Percentiles rank a stretch among this genome's conserved stretches.
Evolutionary conservation across 768 basidiomycete species (phyloP).

Genomic region (Agaricus blazei): DNA sequence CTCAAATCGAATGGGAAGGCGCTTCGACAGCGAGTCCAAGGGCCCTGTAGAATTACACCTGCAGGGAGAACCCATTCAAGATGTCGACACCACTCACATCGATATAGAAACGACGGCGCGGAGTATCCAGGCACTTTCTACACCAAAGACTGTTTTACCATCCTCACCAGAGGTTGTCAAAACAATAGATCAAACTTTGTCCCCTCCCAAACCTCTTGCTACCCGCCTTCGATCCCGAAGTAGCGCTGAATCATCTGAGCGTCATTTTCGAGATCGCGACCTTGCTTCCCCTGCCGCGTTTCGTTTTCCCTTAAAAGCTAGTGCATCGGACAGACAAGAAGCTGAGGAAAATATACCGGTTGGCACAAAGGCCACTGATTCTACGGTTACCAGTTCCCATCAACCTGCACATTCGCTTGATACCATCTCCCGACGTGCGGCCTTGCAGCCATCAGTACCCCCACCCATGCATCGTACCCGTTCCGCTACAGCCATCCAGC

Average conservation of each 20-base stretch:
- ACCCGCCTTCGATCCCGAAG: constrained; percentile 13
- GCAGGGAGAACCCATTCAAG: neutral
- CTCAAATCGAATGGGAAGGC: neutral
- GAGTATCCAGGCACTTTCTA: neutral
- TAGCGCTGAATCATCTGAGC: constrained; percentile 15
- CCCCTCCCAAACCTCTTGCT: neutral
- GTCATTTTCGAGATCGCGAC: constrained; percentile 20
- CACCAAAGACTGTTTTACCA: neutral
- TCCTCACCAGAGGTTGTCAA: neutral
- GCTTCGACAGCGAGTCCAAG: neutral
- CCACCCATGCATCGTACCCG: constrained; percentile 35
- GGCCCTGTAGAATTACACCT: neutral
- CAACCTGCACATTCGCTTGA: constrained; percentile 58
- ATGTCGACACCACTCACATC: neutral
- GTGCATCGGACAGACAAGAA: neutral
- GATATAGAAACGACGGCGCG: neutral
- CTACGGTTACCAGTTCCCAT: constrained; percentile 32
- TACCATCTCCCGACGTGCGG: constrained; percentile 25
- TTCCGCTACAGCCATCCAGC: constrained; percentile 37
- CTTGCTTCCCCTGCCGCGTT: constrained; percentile 34
- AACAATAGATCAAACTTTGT: neutral
- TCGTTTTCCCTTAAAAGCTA: constrained; percentile 30
- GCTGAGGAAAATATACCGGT: neutral
- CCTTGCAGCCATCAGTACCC: constrained; percentile 18
- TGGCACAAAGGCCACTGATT: neutral